Base-by-base conservation (phyloP, 305 asterid species). In the Salvia sclarea region DNA sequence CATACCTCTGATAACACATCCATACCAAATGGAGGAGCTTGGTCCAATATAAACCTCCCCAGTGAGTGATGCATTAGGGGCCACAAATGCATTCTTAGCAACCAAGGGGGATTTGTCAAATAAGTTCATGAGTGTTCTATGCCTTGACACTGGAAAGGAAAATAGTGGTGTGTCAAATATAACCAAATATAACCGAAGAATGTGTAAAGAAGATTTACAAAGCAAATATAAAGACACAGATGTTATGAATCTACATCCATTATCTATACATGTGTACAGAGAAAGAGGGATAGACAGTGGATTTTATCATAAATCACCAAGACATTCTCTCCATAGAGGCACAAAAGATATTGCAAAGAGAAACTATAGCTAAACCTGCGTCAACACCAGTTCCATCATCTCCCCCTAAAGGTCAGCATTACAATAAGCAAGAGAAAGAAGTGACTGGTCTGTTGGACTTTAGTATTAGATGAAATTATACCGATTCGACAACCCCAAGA, bases 1-100 rank as follows among this genome's bases (percentile, higher is more conserved):
- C 84, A 58, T 80, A 93, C 98, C 98, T 85, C 97, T 84, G 35
- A 93, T 84, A 71, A 91, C 96, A 69, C 98, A 93, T 64, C 98
- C 98, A 66, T 93, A 93, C 97, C 98, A 93, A 73, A 93, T 84
- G 69, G 98, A 93, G 57, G 98, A 88, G 74, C 78, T 73, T 5
- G 79, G 83, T 28, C 97, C 97, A 69, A 93, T 82, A 66, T 78
- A 81, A 73, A 93, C 95, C 78, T 90, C 91, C 33, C 98, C 98
- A 70, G 75, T 76, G 49, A 93, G 43, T 64, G 98, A 91, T 53
- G 98, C 97, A 78, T 86, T 87, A 10, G 97, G 98, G 61, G 98
- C 97, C 69, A 93, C 95, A 83, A 93, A 93, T 20, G 94, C 96
- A 38, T 77, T 85, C 84, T 82, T 87, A 59, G 84, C 89, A 76